These are phyloP conservation scores for Talaromyces marneffei DNA, from an alignment of 2,329 filamentous ascomycete genomes.

Conservation along the genomic window DNA sequence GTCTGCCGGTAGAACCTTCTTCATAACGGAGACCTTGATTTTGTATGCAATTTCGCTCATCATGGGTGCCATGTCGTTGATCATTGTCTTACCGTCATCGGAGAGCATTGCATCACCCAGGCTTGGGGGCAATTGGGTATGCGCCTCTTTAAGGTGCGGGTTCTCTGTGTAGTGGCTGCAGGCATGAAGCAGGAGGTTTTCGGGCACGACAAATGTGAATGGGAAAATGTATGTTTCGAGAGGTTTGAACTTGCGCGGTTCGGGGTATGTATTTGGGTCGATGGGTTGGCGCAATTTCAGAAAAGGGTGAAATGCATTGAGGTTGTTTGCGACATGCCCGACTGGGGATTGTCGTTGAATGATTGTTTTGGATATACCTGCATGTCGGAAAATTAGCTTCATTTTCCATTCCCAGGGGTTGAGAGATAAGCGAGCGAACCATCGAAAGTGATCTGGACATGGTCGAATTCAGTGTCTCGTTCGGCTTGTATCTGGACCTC, in stretches of 20 bases:
- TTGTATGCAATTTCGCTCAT: conserved; percentile 58
- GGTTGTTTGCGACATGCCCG: conserved; percentile 48
- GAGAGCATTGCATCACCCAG: conserved; percentile 54
- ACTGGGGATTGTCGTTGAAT: conserved; percentile 52
- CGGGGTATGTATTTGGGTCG: conserved; percentile 47
- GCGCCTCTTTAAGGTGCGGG: conserved; percentile 48
- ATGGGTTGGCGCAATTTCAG: conserved; percentile 58
- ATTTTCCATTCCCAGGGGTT: background rate
- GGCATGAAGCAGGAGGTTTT: conserved; percentile 53
- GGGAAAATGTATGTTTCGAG: conserved; percentile 54
- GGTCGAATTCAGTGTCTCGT: conserved; percentile 52
- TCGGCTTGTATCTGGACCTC: conserved; percentile 45
- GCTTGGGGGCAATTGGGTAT: conserved; percentile 56
- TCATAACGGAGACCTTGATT: conserved; percentile 46
- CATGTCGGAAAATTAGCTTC: conserved; percentile 3
- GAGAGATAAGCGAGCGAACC: conserved; percentile 38
- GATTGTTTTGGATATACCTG: conserved; percentile 47
- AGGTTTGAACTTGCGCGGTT: conserved; percentile 50
- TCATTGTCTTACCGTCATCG: conserved; percentile 44
- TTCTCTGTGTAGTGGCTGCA: conserved; percentile 52
- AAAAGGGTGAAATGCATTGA: conserved; percentile 55
- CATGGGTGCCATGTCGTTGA: conserved; percentile 58
- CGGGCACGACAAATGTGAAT: conserved; percentile 60
- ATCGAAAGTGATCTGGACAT: conserved; percentile 54
- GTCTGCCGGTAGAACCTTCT: conserved; percentile 24